These are phyloP conservation scores for Trichoderma aggressivum DNA, from an alignment of 2,329 filamentous ascomycete genomes.

Conservation along the genomic window DNA sequence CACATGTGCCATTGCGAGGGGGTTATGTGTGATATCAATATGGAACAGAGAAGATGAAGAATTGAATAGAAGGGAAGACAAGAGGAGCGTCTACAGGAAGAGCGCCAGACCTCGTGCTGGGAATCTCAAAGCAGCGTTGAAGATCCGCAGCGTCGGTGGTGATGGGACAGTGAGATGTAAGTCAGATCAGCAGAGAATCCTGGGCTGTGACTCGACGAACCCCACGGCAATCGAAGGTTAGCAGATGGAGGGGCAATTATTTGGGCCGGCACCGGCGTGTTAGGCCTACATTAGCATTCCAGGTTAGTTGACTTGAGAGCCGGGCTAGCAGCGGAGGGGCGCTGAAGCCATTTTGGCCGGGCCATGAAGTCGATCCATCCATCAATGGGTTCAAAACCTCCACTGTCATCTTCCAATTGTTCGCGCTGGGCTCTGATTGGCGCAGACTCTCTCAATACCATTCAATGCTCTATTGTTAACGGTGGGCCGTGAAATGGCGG, in stretches of 20 bases:
- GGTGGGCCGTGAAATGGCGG: not conserved
- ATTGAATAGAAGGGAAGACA: not conserved
- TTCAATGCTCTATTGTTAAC: not conserved
- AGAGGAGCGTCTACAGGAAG: not conserved
- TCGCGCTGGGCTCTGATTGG: not conserved
- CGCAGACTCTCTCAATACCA: too few species aligned
- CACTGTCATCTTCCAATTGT: not conserved
- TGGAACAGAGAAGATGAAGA: not conserved
- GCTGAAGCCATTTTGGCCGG: not conserved
- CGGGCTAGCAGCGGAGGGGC: not conserved
- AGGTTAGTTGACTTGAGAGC: not conserved
- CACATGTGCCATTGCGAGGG: constrained; percentile 29
- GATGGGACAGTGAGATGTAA: not conserved
- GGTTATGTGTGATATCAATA: not conserved
- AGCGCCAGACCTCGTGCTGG: not conserved
- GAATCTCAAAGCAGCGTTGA: not conserved
- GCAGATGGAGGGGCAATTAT: not conserved
- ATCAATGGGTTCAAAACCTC: not conserved
- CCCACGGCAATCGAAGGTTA: not conserved
- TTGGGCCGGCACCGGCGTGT: constrained; percentile 16
- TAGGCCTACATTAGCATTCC: not conserved
- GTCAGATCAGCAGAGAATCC: not conserved
- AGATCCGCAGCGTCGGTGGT: not conserved
- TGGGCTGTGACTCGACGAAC: not conserved
- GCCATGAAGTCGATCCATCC: not conserved